A percentile compares a stretch with the other conserved stretches of the same genome.
phyloP scores from a whole-genome alignment of 106 monocot species.

The Phalaenopsis aphrodite region DNA sequence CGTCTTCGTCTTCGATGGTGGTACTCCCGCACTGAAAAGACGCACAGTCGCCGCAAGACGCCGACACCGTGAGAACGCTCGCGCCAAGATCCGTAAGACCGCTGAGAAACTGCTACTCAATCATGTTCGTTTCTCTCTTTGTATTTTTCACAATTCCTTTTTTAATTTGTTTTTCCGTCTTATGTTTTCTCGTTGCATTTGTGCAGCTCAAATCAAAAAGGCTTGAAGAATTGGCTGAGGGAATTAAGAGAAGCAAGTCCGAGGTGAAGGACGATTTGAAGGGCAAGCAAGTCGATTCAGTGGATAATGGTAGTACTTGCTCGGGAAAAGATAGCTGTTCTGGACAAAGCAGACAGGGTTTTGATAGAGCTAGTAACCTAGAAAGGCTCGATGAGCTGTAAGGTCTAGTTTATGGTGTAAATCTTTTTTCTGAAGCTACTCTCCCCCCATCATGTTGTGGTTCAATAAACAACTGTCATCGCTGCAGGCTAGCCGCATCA shows the following conservation, averaged over 20 bases:
- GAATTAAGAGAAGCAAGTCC: slow-evolving; percentile 39
- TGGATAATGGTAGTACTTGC: not conserved
- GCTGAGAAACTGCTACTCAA: slow-evolving; percentile 94
- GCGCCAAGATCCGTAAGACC: slow-evolving; percentile 89
- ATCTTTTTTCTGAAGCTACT: not conserved
- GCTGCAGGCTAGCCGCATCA: slow-evolving; percentile 72
- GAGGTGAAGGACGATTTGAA: slow-evolving; percentile 35
- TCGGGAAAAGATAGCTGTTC: not conserved
- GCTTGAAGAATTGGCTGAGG: slow-evolving; percentile 76
- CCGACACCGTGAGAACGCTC: slow-evolving; percentile 76
- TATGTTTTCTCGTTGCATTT: not conserved
- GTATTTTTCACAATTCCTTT: not conserved
- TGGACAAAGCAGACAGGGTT: not conserved
- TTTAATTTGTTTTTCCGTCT: not conserved
- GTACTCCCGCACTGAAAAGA: slow-evolving; percentile 86
- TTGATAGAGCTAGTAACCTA: slow-evolving; percentile 12
- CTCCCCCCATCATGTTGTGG: too few relatives aligned
- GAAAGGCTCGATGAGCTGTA: slow-evolving; percentile 70
- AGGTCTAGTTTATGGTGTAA: not conserved
- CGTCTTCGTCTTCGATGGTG: slow-evolving; percentile 98
- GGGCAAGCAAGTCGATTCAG: slow-evolving; percentile 28
- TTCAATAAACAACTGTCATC: not conserved
- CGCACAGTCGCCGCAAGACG: slow-evolving; percentile 78
- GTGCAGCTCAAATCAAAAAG: slow-evolving; percentile 69
- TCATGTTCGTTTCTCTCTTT: slow-evolving; percentile 32